Evolutionary conservation across 208 protist species (phyloP).

Genomic region (Herpetomonas samuelpessoai): DNA sequence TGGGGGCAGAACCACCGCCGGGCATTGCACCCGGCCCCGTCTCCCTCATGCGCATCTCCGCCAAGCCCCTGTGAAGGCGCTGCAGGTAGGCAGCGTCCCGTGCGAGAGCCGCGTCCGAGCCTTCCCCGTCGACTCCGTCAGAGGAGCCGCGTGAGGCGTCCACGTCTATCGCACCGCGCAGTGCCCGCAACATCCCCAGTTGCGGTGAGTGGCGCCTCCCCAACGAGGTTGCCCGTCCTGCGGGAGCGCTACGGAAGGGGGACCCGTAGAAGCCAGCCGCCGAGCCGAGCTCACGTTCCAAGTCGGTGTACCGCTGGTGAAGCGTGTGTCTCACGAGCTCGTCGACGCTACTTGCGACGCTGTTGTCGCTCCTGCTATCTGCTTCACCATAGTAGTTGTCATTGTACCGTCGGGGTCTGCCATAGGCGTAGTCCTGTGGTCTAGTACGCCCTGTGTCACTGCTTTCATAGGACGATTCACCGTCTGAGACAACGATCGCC

Average conservation of each 20-base stretch:
- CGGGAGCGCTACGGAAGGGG: constrained; percentile 1
- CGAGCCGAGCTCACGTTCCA: constrained; percentile 12
- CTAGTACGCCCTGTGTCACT: not conserved
- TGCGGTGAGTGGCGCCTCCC: not conserved
- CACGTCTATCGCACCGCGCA: too few relatives aligned
- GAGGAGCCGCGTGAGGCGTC: not conserved
- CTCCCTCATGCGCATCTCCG: constrained; percentile 11
- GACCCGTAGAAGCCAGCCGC: not conserved
- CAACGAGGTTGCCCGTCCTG: not conserved
- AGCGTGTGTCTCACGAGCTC: constrained; percentile 34
- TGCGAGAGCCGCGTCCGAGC: not conserved
- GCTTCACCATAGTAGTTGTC: constrained; percentile 7
- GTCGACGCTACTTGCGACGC: constrained; percentile 27
- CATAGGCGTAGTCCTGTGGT: not conserved
- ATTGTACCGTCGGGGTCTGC: not conserved
- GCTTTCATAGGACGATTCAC: not conserved
- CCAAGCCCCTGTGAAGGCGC: constrained; percentile 7
- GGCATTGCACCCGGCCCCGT: not conserved
- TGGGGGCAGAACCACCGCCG: not conserved
- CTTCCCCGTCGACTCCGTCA: constrained; percentile 5
- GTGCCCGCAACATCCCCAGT: too few relatives aligned
- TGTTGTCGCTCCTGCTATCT: constrained; percentile 7
- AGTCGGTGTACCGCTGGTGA: constrained; percentile 9
- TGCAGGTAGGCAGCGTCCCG: constrained; percentile 13
- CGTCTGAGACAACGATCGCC: constrained; percentile 33